Base-by-base conservation (phyloP, 768 basidiomycete genomes). In the Boletus rubropictus region DNA sequence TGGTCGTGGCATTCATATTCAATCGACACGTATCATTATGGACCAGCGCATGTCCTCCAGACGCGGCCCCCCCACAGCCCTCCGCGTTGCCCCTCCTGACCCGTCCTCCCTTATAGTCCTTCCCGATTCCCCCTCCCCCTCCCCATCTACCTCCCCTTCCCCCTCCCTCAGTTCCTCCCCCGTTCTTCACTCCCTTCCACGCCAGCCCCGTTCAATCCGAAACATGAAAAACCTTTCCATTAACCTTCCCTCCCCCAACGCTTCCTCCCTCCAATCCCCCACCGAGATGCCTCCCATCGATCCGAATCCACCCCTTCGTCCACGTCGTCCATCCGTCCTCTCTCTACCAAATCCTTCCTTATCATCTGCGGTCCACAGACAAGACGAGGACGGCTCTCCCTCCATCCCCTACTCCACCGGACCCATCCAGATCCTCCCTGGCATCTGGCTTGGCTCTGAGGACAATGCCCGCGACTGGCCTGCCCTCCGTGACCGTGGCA, bases 381-480 rank as follows among this genome's bases (percentile, higher is more conserved):
- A 75, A 54, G 84, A 81, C 49, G 85, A 84, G 58, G 83, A 81
- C 31, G 62, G 62, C 18, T 77, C 79, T 1, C 77, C 79, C 8
- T 69, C 80, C 21, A 69, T 77, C 3, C 87, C 92, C 6, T 96
- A 96, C 63, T 61, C 74, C 4, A 75, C 85, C 57, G 92, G 92
- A 14, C 93, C 92, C 37, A 68, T 86, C 12, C 84, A 94, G 66
- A 73, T 96, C 58, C 74, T 94, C 38, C 91, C 91, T 3, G 81
- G 84, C 41, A 73, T 95, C 48, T 95, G 85, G 84, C 80, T 95
- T 9, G 93, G 92, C 53, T 88, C 88, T 46, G 90, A 94, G 65
- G 90, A 92, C 67, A 93, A 94, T 56, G 90, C 87, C 36, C 79
- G 82, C 48, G 86, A 94, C 66, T 89, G 86, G 82, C 72, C 71